Conservation (phyloP, 108 stramenopile genomes). For the Phaeodactylum tricornutum region DNA sequence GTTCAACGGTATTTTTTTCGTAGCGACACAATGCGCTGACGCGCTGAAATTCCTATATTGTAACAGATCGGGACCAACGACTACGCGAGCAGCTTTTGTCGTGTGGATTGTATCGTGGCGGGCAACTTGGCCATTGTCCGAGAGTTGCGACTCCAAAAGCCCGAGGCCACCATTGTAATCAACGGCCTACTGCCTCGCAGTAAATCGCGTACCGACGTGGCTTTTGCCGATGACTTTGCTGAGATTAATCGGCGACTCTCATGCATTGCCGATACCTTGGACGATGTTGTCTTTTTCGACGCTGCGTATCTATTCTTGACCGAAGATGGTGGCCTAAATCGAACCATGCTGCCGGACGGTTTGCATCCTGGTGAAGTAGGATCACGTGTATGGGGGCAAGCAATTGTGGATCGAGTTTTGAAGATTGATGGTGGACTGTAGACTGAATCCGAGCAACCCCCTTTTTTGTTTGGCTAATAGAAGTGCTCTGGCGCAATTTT, state of each 20-base stretch:
- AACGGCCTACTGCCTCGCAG: constrained; percentile 5
- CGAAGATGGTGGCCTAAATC: background rate
- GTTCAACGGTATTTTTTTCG: no score
- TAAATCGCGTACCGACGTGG: no score
- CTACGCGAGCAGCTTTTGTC: background rate
- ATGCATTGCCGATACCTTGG: constrained; percentile 4
- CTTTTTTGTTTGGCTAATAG: no score
- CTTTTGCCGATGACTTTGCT: no score
- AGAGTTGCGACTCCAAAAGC: background rate
- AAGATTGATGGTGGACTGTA: no score
- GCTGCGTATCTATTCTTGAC: constrained; percentile 4
- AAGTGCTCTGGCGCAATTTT: no score
- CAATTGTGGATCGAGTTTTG: constrained; percentile 6
- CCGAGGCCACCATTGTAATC: constrained; percentile 3
- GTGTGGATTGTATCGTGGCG: background rate
- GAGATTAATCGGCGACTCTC: constrained; percentile 10
- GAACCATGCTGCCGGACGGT: constrained; percentile 6
- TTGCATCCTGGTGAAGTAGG: constrained; percentile 16
- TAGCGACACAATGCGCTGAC: no score
- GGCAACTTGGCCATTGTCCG: constrained; percentile 1
- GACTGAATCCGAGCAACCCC: no score
- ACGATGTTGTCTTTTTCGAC: constrained; percentile 9
- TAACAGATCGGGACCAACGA: constrained; percentile 14
- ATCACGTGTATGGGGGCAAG: constrained; percentile 6
- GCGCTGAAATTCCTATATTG: no score